Evolutionary conservation across 2,329 filamentous ascomycete genomes (phyloP).

Genomic region (Biscogniauxia mediterranea): DNA sequence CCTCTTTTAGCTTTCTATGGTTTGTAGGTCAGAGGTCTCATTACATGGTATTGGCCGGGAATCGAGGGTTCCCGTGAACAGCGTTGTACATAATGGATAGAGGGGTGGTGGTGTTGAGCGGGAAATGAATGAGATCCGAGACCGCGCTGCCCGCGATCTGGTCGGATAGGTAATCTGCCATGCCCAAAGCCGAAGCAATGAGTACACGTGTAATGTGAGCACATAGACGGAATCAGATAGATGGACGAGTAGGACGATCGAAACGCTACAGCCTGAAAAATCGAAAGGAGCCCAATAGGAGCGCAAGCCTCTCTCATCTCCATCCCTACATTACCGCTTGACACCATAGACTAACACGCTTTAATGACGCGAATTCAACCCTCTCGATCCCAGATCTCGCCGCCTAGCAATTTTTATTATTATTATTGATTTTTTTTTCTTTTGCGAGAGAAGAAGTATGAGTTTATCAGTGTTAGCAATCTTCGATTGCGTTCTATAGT

Average conservation of each 20-base stretch:
- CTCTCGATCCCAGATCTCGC: constrained; percentile 17
- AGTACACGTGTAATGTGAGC: background rate
- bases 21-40: background rate
- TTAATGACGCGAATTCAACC: constrained; percentile 5
- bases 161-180: background rate
- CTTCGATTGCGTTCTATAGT: background rate
- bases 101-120: background rate
- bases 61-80: constrained; percentile 14
- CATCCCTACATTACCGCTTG: background rate
- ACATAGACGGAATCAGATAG: constrained; percentile 1
- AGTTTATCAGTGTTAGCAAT: too few species aligned
- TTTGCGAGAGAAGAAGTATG: background rate
- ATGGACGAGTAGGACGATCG: background rate
- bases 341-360: background rate
- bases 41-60: constrained; percentile 7
- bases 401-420: constrained; percentile 8
- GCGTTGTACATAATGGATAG: constrained; percentile 7
- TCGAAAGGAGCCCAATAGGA: background rate
- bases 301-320: background rate
- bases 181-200: background rate
- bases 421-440: background rate
- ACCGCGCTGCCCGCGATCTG: constrained; percentile 5
- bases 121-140: constrained; percentile 6
- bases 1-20: background rate
- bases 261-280: background rate